Evolutionary conservation across 73 alveolate genomes (phyloP), one percentile per base, ranked within the genome.

Genomic region (Halteria grandinella): DNA sequence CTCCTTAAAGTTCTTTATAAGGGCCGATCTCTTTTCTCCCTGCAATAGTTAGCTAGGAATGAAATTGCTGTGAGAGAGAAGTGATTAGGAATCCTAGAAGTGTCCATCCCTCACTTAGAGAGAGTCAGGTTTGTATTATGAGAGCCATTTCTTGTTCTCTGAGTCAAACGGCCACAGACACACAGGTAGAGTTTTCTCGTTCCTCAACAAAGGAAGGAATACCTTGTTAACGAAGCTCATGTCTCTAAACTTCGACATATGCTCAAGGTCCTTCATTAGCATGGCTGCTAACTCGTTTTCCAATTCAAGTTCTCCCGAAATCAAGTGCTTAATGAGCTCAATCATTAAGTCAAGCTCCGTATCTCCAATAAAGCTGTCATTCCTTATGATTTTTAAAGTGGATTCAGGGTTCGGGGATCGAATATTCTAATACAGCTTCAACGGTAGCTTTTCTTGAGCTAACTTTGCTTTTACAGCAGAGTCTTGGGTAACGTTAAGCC

Each of bases 101-200:
- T n/a, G n/a, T n/a, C n/a, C n/a, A n/a, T n/a, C n/a, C n/a, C n/a
- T n/a, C n/a, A n/a, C n/a, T n/a, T n/a, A n/a, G n/a, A n/a, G n/a
- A n/a, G n/a, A n/a, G n/a, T n/a, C n/a, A 18, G 78, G 78, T 27
- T 62, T 62, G 60, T 62, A 62, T 15, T 33, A 11, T 36, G 78
- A 43, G 6, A 62, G 36, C 60, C 57, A 41, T 62, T 41, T 36
- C 5, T 62, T 62, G 25, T 62, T 62, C 20, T 62, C 78, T 14
- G 70, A 15, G 72, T 75, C 87, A 40, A 12, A 59, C 5, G 87
- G 87, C 75, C 79, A 59, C n/a, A 75, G 14, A 17, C 79, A 75
- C 36, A 80, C 77, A 5, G 91, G 91, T 1, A 63, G 55, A 15
- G 74, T 80, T 23, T 47, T 55, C 47, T 80, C 91, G 12, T 57